A percentile compares a stretch with the other conserved stretches of the same genome.
phyloP scores from a whole-genome alignment of 768 basidiomycete species.

The Phaffia australis region DNA sequence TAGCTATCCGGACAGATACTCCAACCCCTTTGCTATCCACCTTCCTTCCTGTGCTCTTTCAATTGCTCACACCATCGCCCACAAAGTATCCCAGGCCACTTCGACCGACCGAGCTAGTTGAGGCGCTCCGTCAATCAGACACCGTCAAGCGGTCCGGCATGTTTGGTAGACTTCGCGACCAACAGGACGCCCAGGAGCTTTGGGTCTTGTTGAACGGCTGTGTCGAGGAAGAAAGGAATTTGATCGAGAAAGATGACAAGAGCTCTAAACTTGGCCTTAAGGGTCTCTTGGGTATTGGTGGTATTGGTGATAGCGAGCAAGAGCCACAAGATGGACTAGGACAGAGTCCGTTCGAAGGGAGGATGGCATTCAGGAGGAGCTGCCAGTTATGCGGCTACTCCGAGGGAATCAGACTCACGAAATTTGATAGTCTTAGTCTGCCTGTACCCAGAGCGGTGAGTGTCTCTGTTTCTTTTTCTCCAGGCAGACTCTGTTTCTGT shows the following conservation, averaged over 20 bases:
- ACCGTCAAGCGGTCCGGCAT: conserved; percentile 15
- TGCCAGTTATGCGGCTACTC: conserved; percentile 23
- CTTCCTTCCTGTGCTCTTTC: conserved; percentile 15
- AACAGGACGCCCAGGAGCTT: conserved; percentile 26
- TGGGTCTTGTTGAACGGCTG: conserved; percentile 15
- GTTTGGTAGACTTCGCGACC: conserved; percentile 21
- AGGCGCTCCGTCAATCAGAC: conserved; percentile 8
- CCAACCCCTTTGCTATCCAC: conserved; percentile 5
- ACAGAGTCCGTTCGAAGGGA: conserved; percentile 13
- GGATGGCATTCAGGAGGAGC: conserved; percentile 20
- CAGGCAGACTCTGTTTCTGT: too few species aligned
- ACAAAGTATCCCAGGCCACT: conserved; percentile 16
- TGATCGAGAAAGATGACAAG: conserved; percentile 1
- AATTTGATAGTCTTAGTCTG: conserved; percentile 13
- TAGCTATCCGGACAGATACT: neutral
- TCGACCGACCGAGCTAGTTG: conserved; percentile 17
- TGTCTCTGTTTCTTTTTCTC: neutral
- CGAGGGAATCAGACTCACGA: conserved; percentile 22
- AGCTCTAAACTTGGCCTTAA: neutral
- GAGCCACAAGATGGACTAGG: neutral
- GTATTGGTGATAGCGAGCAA: neutral
- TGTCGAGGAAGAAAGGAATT: conserved; percentile 15
- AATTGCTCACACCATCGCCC: conserved; percentile 9
- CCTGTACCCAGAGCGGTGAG: conserved; percentile 11
- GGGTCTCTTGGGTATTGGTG: neutral